Conservation (phyloP, 306 rosid species). For the Hippophae tibetana region DNA sequence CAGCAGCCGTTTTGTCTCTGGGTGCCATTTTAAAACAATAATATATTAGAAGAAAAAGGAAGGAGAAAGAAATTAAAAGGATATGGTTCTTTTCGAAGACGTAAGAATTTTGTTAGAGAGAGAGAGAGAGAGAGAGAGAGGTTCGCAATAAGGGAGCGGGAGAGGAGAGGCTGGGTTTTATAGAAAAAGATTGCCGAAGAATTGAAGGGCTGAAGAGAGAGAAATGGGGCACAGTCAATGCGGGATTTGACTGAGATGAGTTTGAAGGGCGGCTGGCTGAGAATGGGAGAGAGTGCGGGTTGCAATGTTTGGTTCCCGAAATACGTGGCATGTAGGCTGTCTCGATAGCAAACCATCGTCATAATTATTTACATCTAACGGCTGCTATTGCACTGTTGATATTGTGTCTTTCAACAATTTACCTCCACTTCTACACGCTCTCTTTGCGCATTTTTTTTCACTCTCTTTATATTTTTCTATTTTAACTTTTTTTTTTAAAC, state of each 20-base stretch:
- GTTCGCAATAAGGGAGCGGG: conserved; percentile 2
- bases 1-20: conserved; percentile 33
- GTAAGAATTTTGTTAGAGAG: too few species aligned
- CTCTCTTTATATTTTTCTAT: too few species aligned
- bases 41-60: too few species aligned
- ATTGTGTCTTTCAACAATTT: too few species aligned
- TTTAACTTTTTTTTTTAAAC: too few species aligned
- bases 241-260: conserved; percentile 44
- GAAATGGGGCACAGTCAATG: conserved; percentile 36
- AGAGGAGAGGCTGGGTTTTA: conserved; percentile 16
- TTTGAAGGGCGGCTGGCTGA: conserved; percentile 23
- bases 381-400: too few species aligned
- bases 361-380: conserved; percentile 2
- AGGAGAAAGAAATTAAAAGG: too few species aligned
- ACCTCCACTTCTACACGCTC: too few species aligned
- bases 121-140: neutral
- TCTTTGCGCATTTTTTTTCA: too few species aligned
- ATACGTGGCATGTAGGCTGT: conserved; percentile 71
- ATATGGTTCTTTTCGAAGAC: too few species aligned
- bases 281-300: conserved; percentile 1
- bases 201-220: conserved; percentile 7
- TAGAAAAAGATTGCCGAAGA: conserved; percentile 24
- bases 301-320: conserved; percentile 30
- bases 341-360: conserved; percentile 17
- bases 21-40: conserved; percentile 53